Conservation (phyloP, 1,139 yeast genomes). For the Candida tetrigidarum region DNA sequence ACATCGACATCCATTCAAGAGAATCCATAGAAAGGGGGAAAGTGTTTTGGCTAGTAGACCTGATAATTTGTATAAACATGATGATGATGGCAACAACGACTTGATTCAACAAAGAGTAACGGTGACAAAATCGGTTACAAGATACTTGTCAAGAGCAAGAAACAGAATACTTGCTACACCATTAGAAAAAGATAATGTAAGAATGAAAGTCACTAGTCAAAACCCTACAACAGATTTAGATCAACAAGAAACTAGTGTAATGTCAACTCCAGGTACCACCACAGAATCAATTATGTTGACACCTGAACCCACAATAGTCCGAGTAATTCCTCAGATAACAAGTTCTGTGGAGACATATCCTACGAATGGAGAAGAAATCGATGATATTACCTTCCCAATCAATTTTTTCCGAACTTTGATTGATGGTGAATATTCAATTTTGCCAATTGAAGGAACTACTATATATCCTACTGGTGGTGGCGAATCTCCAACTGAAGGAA, state of each 20-base stretch:
- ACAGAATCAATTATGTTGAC: neutral
- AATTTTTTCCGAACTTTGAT: neutral
- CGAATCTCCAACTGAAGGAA: neutral
- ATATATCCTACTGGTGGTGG: neutral
- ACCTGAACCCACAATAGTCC: neutral
- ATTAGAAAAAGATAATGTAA: neutral
- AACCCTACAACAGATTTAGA: too few relatives aligned
- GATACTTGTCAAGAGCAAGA: neutral
- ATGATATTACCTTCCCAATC: slow-evolving; percentile 5
- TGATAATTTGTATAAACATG: too few relatives aligned
- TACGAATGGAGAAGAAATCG: slow-evolving; percentile 3
- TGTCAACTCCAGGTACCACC: too few relatives aligned
- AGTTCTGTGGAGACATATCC: neutral
- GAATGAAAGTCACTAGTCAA: too few relatives aligned
- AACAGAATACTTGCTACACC: neutral
- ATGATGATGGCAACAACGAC: neutral
- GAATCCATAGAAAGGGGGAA: neutral
- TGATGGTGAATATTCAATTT: slow-evolving; percentile 4
- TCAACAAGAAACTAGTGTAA: too few relatives aligned
- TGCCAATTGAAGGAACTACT: slow-evolving; percentile 8
- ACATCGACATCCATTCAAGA: neutral
- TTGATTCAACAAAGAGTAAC: neutral
- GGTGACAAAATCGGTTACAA: neutral
- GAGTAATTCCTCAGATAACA: neutral
- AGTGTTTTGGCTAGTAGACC: too few relatives aligned